These are phyloP conservation scores for Ustilago tritici DNA, from an alignment of 1,284 basidiomycete species.

Conservation along the genomic window DNA sequence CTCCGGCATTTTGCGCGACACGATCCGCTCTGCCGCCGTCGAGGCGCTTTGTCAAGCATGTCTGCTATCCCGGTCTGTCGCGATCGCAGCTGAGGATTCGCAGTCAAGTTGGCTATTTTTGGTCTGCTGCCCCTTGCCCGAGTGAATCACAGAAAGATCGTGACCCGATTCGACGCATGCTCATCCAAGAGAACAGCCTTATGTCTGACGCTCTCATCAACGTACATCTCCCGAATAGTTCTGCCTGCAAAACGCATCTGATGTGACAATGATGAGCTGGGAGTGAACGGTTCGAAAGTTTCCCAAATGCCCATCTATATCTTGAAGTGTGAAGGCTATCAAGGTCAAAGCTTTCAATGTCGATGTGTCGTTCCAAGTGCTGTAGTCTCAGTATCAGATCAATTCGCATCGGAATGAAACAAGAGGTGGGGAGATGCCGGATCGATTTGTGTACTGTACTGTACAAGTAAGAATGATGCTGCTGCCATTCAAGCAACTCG, in stretches of 20 bases:
- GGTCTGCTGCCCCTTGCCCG: neutral
- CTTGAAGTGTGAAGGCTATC: too few relatives aligned
- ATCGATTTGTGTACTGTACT: neutral
- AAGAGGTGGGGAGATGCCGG: neutral
- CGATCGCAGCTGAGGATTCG: neutral
- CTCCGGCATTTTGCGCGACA: conserved; percentile 22
- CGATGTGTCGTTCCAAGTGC: neutral
- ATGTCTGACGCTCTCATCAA: neutral
- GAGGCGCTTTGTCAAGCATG: neutral
- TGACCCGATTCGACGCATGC: neutral
- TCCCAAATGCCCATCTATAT: too few relatives aligned
- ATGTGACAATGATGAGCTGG: too few relatives aligned
- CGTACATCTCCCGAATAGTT: neutral
- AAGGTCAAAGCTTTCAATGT: too few relatives aligned
- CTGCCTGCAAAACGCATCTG: neutral
- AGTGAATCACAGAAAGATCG: neutral
- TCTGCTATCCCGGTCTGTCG: conserved; percentile 3
- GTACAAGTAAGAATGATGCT: neutral
- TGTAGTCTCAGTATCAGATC: too few relatives aligned
- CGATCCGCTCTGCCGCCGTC: conserved; percentile 8
- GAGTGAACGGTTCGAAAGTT: too few relatives aligned
- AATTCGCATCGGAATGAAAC: too few relatives aligned
- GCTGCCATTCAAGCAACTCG: neutral
- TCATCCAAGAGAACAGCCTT: neutral
- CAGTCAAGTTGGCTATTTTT: neutral